Conservation (phyloP, 148 eudicot genomes). For the Heliosperma pusillum region DNA sequence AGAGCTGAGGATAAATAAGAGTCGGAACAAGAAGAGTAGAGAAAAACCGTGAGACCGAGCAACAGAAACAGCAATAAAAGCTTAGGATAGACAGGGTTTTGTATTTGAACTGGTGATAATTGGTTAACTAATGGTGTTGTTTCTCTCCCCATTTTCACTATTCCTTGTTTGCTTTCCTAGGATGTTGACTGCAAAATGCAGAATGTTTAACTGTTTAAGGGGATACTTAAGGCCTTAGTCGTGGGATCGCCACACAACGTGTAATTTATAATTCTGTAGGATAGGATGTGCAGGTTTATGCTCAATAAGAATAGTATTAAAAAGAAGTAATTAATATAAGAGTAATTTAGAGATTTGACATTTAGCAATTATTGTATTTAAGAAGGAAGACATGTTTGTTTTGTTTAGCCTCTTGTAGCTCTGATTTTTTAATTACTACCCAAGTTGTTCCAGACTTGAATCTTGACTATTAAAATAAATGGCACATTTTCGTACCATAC, state of each 20-base stretch:
- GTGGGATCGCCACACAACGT: background rate
- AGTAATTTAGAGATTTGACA: background rate
- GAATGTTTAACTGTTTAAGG: background rate
- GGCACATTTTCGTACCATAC: too few relatives aligned
- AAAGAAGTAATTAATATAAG: background rate
- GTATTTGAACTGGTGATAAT: constrained; percentile 1
- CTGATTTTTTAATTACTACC: too few relatives aligned
- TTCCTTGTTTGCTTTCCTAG: background rate
- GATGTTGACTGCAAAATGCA: background rate
- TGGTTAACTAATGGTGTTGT: constrained; percentile 11
- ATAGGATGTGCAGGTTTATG: background rate
- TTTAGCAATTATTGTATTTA: background rate
- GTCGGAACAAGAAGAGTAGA: background rate
- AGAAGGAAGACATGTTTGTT: background rate
- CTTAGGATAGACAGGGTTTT: background rate
- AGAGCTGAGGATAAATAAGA: background rate
- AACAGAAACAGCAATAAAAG: constrained; percentile 4
- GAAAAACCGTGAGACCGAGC: constrained; percentile 4
- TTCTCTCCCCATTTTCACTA: constrained; percentile 4
- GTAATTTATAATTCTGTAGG: background rate
- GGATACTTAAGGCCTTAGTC: background rate
- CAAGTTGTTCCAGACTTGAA: too few relatives aligned
- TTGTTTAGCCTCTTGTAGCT: too few relatives aligned
- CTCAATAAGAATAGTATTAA: background rate
- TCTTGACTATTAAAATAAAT: too few relatives aligned